Percentiles rank a stretch among this genome's conserved stretches.
Conservation (phyloP, 1,284 basidiomycete genomes). For the Moniliella sp. region DNA sequence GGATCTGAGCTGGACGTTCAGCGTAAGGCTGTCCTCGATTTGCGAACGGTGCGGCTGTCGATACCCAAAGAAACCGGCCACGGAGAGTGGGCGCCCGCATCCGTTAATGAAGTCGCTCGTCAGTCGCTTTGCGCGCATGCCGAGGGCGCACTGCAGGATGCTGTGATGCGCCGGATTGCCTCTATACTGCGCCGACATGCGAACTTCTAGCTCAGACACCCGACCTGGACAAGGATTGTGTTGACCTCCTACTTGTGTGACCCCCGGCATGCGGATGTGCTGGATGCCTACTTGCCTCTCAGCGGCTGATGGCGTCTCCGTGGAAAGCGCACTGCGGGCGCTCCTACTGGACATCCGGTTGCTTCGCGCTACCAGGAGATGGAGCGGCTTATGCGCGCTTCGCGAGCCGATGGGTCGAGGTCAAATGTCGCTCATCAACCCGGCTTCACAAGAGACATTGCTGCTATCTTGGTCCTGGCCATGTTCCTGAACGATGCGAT, state of each 20-base stretch:
- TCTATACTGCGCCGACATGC: constrained; percentile 38
- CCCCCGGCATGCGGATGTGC: constrained; percentile 48
- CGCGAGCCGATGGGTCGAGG: constrained; percentile 64
- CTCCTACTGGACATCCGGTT: constrained; percentile 54
- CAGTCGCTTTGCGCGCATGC: constrained; percentile 44
- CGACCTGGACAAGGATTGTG: constrained; percentile 58
- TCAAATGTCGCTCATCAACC: constrained; percentile 41
- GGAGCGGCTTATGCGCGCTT: constrained; percentile 50
- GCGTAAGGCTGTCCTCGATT: constrained; percentile 14
- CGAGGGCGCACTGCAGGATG: constrained; percentile 39
- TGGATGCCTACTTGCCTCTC: constrained; percentile 64
- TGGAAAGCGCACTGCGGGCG: constrained; percentile 68
- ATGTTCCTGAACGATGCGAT: constrained; percentile 53
- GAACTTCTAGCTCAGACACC: constrained; percentile 63
- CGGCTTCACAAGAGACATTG: constrained; percentile 32
- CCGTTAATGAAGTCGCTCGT: constrained; percentile 41
- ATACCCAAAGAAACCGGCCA: constrained; percentile 11
- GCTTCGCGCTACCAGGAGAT: constrained; percentile 50
- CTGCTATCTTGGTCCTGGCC: constrained; percentile 48
- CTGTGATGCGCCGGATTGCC: constrained; percentile 14
- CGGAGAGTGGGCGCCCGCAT: constrained; percentile 4
- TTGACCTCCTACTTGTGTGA: constrained; percentile 59
- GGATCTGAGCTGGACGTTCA: constrained; percentile 14
- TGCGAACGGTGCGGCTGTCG: constrained; percentile 10
- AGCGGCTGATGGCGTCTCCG: constrained; percentile 60